phyloP scores from a whole-genome alignment of 1,139 yeast species.

The Blastobotrys malaysiensis region DNA sequence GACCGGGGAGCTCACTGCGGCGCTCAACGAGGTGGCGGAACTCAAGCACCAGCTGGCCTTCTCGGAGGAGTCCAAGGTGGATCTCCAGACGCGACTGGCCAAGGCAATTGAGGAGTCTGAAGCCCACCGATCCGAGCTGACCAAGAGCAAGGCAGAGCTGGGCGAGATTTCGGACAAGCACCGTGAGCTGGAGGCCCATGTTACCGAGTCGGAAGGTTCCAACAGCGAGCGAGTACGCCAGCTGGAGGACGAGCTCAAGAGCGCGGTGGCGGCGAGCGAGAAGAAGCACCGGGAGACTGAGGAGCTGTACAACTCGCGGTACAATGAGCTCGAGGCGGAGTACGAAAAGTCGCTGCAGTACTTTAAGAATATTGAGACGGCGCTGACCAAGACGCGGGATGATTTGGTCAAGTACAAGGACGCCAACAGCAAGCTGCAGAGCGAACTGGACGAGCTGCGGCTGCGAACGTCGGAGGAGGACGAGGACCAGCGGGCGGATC shows the following conservation, averaged over 20 bases:
- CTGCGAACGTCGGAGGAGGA: constrained; percentile 44
- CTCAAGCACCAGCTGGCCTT: constrained; percentile 26
- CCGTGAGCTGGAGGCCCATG: constrained; percentile 12
- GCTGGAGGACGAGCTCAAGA: constrained; percentile 10
- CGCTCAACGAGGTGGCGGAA: constrained; percentile 23
- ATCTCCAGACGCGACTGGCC: constrained; percentile 19
- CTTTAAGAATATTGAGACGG: constrained; percentile 69
- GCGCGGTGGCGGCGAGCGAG: constrained; percentile 6
- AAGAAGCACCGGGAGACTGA: constrained; percentile 8
- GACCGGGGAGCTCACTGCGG: constrained; percentile 22
- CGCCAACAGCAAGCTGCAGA: constrained; percentile 49
- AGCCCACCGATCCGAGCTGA: constrained; percentile 10
- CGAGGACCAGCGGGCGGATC: constrained; percentile 33
- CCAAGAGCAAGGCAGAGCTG: not conserved
- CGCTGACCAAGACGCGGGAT: constrained; percentile 65
- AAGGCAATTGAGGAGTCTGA: constrained; percentile 17
- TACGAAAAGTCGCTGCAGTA: constrained; percentile 68
- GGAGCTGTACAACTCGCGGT: constrained; percentile 11
- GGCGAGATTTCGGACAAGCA: constrained; percentile 9
- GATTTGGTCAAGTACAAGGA: constrained; percentile 61
- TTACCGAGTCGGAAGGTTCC: constrained; percentile 9
- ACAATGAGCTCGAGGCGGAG: constrained; percentile 41
- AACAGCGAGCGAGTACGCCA: constrained; percentile 10
- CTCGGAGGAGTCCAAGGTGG: constrained; percentile 17
- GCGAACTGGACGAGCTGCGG: constrained; percentile 57